Evolutionary conservation across 2,329 filamentous ascomycete species (phyloP).

Genomic region (Coleophoma cylindrospora): DNA sequence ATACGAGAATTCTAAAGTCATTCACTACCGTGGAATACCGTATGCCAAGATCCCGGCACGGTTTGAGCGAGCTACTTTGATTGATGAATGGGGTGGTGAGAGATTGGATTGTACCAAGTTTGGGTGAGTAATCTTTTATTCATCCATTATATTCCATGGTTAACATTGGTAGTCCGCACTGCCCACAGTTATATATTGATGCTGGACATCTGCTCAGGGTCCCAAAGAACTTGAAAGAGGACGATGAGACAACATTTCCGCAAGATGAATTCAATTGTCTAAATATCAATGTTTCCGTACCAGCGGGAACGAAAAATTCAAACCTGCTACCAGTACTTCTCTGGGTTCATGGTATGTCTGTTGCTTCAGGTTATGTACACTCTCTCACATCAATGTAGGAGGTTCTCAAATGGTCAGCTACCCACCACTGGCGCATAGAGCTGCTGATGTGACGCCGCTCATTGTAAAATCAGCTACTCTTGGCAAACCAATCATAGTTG

Average conservation of each 20-base stretch:
- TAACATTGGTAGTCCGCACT: constrained; percentile 2
- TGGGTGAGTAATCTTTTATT: background rate
- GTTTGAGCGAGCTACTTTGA: background rate
- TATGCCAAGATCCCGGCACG: background rate
- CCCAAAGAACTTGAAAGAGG: background rate
- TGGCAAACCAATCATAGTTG: constrained; percentile 33
- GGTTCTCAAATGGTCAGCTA: constrained; percentile 5
- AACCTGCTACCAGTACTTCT: constrained; percentile 2
- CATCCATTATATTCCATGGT: background rate
- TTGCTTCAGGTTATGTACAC: background rate
- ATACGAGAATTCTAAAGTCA: background rate
- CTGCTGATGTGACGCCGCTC: background rate
- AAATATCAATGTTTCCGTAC: constrained; percentile 4
- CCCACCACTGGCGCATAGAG: constrained; percentile 1
- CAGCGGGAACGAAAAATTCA: background rate
- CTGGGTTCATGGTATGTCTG: constrained; percentile 4
- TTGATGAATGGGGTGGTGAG: background rate
- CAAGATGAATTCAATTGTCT: constrained; percentile 3
- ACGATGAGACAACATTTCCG: background rate
- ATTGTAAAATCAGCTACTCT: constrained; percentile 28
- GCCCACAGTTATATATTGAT: constrained; percentile 3
- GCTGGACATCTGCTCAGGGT: constrained; percentile 2
- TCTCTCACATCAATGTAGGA: background rate
- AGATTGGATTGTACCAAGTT: background rate
- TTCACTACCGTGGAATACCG: background rate